A percentile compares a stretch with the other conserved stretches of the same genome.
These are phyloP conservation scores for Acanthamoeba sp. DNA, from an alignment of 208 protist species.

Conservation along the genomic window DNA sequence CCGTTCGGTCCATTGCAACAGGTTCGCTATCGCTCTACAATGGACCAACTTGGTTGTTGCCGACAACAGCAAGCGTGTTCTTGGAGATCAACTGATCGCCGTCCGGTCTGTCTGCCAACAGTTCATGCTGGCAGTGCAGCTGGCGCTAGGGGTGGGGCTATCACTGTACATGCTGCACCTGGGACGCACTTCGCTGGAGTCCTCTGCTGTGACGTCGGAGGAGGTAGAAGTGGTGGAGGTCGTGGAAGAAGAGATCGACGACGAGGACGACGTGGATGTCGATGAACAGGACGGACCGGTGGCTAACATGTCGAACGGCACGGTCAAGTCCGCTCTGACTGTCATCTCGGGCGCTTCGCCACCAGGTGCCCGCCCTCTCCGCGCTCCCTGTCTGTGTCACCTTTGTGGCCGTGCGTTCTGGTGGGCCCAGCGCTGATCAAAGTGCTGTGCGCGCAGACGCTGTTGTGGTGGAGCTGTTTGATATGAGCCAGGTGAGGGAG, in stretches of 20 bases:
- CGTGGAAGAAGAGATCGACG: neutral
- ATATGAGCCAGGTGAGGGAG: neutral
- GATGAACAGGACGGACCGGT: slow-evolving; percentile 35
- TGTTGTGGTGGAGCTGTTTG: slow-evolving; percentile 14
- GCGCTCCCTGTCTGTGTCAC: no score
- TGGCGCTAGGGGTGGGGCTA: slow-evolving; percentile 27
- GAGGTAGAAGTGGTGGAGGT: slow-evolving; percentile 23
- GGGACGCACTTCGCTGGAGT: slow-evolving; percentile 12
- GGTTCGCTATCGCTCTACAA: neutral
- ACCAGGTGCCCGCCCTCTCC: no score
- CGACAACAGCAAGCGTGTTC: neutral
- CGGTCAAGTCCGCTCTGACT: neutral
- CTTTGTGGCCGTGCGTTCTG: neutral
- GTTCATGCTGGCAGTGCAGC: slow-evolving; percentile 37
- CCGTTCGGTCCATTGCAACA: slow-evolving; percentile 40
- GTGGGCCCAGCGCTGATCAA: no score
- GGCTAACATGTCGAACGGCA: neutral
- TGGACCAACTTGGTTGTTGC: neutral
- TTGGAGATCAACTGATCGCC: no score
- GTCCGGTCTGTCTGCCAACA: neutral
- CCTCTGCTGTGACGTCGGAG: neutral
- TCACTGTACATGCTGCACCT: slow-evolving; percentile 67
- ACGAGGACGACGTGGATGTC: neutral
- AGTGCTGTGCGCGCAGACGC: neutral
- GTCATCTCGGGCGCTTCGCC: neutral